Evolutionary conservation across 2,329 filamentous ascomycete genomes (phyloP), one percentile per base, ranked within the genome.

Genomic region (Aspergillus awamori): DNA sequence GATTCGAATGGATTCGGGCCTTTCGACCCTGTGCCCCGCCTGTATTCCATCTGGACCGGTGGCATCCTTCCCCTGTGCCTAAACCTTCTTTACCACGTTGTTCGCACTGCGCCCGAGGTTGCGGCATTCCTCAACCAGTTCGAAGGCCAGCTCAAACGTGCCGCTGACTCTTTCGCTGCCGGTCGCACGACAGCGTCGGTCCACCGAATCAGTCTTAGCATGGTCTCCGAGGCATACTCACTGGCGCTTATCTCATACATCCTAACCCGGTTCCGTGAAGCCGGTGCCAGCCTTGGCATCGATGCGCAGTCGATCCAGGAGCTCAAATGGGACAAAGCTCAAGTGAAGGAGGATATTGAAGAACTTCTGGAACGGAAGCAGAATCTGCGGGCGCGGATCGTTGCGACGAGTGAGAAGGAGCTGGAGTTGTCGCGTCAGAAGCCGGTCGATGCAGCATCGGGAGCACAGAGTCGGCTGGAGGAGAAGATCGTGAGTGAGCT

Each of bases 71-170:
- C 95, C 0, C 81, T 99, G 17, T 89, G 94, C 62, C 84, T 99
- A 48, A 98, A 98, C 74, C 83, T 99, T 28, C 84, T 99, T 20
- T 87, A 89, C 61, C 87, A 91, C 10, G 87, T 99, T 17, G 92
- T 93, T 10, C 84, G 88, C 1, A 90, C 91, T 1, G 93, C 93
- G 0, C 87, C 89, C 0, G 95, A 99, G 75, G 87, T 98, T 5
- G 86, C 90, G 0, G 88, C 89, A 60, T 96, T 98, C 72, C 83
- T 99, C 28, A 96, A 96, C 72, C 90, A 93, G 73, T 99, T 97
- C 75, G 89, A 91, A 10, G 85, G 87, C 51, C 88, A 98, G 61
- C 83, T 99, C 8, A 78, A 81, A 45, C 86, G 91, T 30, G 91
- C 91, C 11, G 84, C 89, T 7, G 86, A 87, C 54, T 85, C 90